Conservation (phyloP, 2,329 filamentous ascomycete species). For the Didymella arachidicola region DNA sequence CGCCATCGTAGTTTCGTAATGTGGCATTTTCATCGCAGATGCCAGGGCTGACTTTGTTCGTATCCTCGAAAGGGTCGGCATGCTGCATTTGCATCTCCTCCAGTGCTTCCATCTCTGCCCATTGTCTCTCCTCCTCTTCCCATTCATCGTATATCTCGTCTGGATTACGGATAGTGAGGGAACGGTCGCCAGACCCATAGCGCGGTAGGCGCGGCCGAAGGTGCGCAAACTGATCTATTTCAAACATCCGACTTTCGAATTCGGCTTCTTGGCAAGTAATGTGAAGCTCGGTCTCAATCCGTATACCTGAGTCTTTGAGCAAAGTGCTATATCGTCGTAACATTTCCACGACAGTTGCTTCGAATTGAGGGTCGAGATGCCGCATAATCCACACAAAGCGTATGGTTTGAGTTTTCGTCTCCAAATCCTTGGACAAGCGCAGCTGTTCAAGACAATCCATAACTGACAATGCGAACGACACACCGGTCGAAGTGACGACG, state of each 20-base stretch:
- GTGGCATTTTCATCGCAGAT: background rate
- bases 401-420: slow-evolving; percentile 23
- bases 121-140: slow-evolving; percentile 30
- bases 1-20: background rate
- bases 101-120: slow-evolving; percentile 18
- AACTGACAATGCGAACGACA: slow-evolving; percentile 37
- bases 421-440: slow-evolving; percentile 14
- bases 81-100: slow-evolving; percentile 19
- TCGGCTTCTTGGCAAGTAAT: slow-evolving; percentile 30
- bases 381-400: slow-evolving; percentile 35
- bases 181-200: slow-evolving; percentile 14
- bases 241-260: background rate
- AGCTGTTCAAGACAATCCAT: slow-evolving; percentile 38
- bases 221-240: slow-evolving; percentile 38
- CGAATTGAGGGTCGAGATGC: slow-evolving; percentile 39
- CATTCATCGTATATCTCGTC: slow-evolving; percentile 33
- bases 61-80: slow-evolving; percentile 17
- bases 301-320: slow-evolving; percentile 29
- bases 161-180: slow-evolving; percentile 32
- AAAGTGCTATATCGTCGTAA: slow-evolving; percentile 23
- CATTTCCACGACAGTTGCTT: slow-evolving; percentile 28
- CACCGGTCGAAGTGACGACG: slow-evolving; percentile 36
- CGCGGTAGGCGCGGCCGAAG: slow-evolving; percentile 21
- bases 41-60: slow-evolving; percentile 2
- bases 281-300: slow-evolving; percentile 27